A percentile compares a stretch with the other conserved stretches of the same genome.
These are phyloP conservation scores for Talaromyces sp. DNA, from an alignment of 2,329 filamentous ascomycete species.

Conservation along the genomic window DNA sequence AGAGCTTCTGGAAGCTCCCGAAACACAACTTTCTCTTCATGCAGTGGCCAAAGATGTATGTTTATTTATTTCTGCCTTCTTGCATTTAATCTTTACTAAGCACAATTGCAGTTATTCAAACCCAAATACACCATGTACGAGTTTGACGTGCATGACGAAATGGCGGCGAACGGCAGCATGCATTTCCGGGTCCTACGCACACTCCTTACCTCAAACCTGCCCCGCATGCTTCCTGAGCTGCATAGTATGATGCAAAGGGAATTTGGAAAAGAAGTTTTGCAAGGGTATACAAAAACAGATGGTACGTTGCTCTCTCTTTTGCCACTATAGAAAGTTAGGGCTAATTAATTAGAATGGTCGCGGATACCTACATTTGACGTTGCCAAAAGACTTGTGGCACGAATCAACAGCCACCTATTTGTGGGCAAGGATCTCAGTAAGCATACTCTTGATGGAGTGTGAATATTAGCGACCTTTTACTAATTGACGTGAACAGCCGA, in stretches of 20 bases:
- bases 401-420: background rate
- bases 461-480: background rate
- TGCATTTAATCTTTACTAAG: background rate
- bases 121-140: slow-evolving; percentile 7
- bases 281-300: background rate
- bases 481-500: background rate
- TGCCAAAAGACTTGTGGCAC: background rate
- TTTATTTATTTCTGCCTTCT: background rate
- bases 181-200: background rate
- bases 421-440: background rate
- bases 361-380: background rate
- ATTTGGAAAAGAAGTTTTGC: background rate
- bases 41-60: slow-evolving; percentile 3
- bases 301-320: background rate
- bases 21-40: slow-evolving; percentile 3
- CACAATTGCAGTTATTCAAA: background rate
- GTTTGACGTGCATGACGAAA: background rate
- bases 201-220: background rate
- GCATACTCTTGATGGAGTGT: background rate
- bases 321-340: background rate
- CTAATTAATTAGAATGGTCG: background rate
- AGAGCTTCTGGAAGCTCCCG: background rate
- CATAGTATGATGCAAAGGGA: background rate
- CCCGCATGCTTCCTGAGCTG: background rate
- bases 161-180: slow-evolving; percentile 2